Evolutionary conservation across 2,329 filamentous ascomycete species (phyloP).

Genomic region (Aureobasidium sp.): DNA sequence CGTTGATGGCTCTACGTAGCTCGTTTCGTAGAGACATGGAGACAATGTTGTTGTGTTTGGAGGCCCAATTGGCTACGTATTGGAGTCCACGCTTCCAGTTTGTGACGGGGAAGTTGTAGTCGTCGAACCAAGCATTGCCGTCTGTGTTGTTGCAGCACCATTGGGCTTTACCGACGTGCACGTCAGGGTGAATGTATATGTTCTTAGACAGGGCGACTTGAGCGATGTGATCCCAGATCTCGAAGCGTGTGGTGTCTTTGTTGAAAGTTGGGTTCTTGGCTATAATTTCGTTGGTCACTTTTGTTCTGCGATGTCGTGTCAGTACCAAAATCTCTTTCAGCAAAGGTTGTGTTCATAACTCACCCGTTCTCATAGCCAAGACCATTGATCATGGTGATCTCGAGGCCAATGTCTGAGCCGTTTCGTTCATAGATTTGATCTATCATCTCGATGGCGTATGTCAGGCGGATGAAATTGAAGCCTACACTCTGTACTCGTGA

Average conservation of each 20-base stretch:
- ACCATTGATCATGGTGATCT: conserved; percentile 19
- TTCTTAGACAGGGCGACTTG: conserved; percentile 44
- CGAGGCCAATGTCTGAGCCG: conserved; percentile 18
- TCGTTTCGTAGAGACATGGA: conserved; percentile 50
- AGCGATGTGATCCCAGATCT: conserved; percentile 48
- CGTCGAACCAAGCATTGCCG: conserved; percentile 40
- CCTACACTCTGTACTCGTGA: conserved; percentile 51
- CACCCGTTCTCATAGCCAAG: conserved; percentile 48
- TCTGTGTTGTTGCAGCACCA: conserved; percentile 45
- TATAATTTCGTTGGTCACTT: conserved; percentile 47
- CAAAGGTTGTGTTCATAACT: background rate
- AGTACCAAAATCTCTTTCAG: background rate
- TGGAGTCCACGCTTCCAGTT: conserved; percentile 55
- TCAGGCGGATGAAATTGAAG: conserved; percentile 57
- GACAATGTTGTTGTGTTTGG: conserved; percentile 35
- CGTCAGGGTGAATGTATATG: conserved; percentile 55
- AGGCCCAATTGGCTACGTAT: conserved; percentile 52
- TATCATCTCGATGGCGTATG: conserved; percentile 58
- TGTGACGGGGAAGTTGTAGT: conserved; percentile 26
- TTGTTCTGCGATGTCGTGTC: conserved; percentile 28
- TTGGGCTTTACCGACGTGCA: conserved; percentile 43
- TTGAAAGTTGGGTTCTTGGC: conserved; percentile 51
- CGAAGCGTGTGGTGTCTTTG: conserved; percentile 39
- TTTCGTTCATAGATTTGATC: conserved; percentile 32
- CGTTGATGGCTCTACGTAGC: conserved; percentile 36